Percentiles rank a stretch among this genome's conserved stretches.
Evolutionary conservation across 768 basidiomycete genomes (phyloP).

Genomic region (Termitomyces titanicus): DNA sequence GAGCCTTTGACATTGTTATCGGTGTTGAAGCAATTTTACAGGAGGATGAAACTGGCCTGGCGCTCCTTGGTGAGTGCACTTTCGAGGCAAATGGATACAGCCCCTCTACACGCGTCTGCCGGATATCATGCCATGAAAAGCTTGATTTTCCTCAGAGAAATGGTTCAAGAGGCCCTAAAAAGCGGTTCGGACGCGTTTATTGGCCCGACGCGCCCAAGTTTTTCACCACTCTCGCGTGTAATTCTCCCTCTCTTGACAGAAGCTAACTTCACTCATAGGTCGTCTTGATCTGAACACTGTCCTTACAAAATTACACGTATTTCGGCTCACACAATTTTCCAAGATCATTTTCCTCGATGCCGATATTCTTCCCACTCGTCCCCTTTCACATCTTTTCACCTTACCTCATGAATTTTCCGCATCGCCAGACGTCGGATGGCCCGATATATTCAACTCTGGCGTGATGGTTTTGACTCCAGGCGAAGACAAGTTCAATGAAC

Average conservation of each 20-base stretch:
- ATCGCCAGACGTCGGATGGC: conserved; percentile 97
- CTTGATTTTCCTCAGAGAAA: not conserved
- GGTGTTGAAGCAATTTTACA: conserved; percentile 89
- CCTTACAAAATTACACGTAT: conserved; percentile 94
- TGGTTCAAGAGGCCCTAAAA: not conserved
- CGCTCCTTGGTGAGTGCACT: conserved; percentile 71
- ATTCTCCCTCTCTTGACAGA: not conserved
- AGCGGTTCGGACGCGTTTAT: conserved; percentile 5
- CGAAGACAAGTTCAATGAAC: conserved; percentile 75
- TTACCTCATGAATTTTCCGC: conserved; percentile 85
- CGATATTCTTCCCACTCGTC: conserved; percentile 83
- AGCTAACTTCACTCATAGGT: conserved; percentile 45
- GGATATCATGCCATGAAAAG: not conserved
- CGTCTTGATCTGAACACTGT: conserved; percentile 91
- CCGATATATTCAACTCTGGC: conserved; percentile 98
- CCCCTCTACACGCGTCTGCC: conserved; percentile 7
- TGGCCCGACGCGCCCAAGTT: not conserved
- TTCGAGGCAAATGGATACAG: not conserved
- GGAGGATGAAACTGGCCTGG: conserved; percentile 60
- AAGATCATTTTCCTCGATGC: conserved; percentile 92
- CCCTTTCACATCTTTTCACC: conserved; percentile 90
- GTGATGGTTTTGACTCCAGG: conserved; percentile 85
- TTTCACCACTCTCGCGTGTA: not conserved
- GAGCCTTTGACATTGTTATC: conserved; percentile 79
- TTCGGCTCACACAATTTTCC: conserved; percentile 83